Evolutionary conservation across 2,329 filamentous ascomycete genomes (phyloP).

Genomic region (Colletotrichum destructivum): DNA sequence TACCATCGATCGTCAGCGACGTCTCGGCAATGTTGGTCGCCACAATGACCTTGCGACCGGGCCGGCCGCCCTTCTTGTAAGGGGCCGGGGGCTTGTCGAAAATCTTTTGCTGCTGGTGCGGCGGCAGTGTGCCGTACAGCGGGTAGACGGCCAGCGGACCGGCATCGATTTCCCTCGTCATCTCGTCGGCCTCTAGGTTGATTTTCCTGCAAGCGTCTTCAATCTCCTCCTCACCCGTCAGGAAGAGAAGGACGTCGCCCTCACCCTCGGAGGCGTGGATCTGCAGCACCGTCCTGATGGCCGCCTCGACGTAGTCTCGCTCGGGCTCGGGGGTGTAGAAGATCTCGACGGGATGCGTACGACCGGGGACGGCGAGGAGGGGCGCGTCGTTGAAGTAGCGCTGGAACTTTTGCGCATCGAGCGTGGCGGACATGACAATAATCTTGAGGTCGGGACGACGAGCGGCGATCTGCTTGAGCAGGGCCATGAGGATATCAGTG

Average conservation of each 20-base stretch:
- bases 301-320: conserved; percentile 96
- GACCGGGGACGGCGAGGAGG: conserved; percentile 91
- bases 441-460: conserved; percentile 94
- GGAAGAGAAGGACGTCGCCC: conserved; percentile 93
- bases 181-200: conserved; percentile 88
- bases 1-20: conserved; percentile 96
- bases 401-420: conserved; percentile 98
- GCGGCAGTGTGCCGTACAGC: conserved; percentile 93
- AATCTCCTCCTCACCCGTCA: conserved; percentile 98
- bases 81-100: conserved; percentile 90
- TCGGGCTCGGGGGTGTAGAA: conserved; percentile 98
- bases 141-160: conserved; percentile 93
- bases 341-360: conserved; percentile 97
- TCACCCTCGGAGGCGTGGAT: conserved; percentile 95
- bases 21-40: conserved; percentile 99
- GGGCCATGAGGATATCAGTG: conserved; percentile 96
- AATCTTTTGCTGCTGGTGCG: conserved; percentile 93
- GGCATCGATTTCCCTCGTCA: conserved; percentile 90
- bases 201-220: conserved; percentile 97
- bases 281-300: conserved; percentile 93
- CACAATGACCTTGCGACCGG: conserved; percentile 94
- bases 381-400: conserved; percentile 97
- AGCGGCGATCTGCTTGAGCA: conserved; percentile 90
- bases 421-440: conserved; percentile 98
- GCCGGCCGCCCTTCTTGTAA: conserved; percentile 80